A percentile compares a stretch with the other conserved stretches of the same genome.
Evolutionary conservation across 2,329 filamentous ascomycete species (phyloP).

Genomic region (Purpureocillium takamizusanense): DNA sequence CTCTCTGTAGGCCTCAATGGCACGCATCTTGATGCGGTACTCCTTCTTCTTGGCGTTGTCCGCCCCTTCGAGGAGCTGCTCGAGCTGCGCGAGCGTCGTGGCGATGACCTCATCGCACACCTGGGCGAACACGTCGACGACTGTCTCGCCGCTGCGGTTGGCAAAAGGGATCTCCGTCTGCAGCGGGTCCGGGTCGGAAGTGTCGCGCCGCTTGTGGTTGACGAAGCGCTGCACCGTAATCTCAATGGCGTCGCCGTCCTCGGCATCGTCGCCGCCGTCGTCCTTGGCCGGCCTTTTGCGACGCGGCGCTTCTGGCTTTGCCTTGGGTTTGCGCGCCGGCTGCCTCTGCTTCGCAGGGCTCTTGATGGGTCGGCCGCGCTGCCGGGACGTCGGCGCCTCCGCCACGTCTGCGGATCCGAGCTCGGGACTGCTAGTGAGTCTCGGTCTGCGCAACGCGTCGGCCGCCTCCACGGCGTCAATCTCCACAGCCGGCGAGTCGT

Average conservation of each 20-base stretch:
- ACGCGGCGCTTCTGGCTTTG: constrained; percentile 1
- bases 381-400: constrained; percentile 23
- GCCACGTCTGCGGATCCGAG: constrained; percentile 24
- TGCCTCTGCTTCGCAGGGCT: constrained; percentile 36
- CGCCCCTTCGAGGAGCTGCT: constrained; percentile 26
- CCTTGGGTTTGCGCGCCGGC: constrained; percentile 15
- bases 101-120: constrained; percentile 52
- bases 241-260: constrained; percentile 28
- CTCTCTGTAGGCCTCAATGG: constrained; percentile 49
- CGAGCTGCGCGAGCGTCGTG: constrained; percentile 37
- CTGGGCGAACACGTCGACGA: constrained; percentile 52
- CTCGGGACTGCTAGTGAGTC: constrained; percentile 31
- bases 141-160: constrained; percentile 47
- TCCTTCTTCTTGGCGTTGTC: constrained; percentile 42
- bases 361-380: constrained; percentile 22
- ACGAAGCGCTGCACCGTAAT: constrained; percentile 52
- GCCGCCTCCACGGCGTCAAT: constrained; percentile 35
- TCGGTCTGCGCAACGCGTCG: constrained; percentile 27
- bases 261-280: constrained; percentile 12
- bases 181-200: constrained; percentile 35
- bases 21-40: constrained; percentile 43
- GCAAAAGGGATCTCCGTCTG: constrained; percentile 43
- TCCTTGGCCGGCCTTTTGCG: constrained; percentile 12
- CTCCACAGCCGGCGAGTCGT: constrained; percentile 29
- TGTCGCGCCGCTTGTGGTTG: constrained; percentile 33